phyloP scores from a whole-genome alignment of 192 early-diverging fungal species.

The Spinellus fusiger region DNA sequence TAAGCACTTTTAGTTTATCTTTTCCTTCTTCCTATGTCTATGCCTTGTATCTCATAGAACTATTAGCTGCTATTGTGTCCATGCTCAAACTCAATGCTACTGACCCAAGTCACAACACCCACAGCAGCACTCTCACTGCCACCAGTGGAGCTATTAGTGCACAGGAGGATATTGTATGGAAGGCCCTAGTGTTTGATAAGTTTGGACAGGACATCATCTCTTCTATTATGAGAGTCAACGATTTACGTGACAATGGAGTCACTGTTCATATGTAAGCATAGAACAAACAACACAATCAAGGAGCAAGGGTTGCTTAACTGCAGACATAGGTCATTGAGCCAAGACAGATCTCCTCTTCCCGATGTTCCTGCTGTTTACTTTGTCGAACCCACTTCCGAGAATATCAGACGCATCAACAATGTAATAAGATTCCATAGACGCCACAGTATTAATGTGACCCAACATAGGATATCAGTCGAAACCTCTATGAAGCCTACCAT shows the following conservation, averaged over 20 bases:
- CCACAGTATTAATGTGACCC: neutral
- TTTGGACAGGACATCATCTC: conserved; percentile 94
- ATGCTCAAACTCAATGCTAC: conserved; percentile 86
- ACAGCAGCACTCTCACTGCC: conserved; percentile 23
- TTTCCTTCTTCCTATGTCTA: neutral
- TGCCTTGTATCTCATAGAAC: too few species aligned
- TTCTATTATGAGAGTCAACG: conserved; percentile 92
- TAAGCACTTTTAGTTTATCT: neutral
- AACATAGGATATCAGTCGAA: conserved; percentile 75
- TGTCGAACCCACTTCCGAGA: conserved; percentile 83
- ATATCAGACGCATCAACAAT: conserved; percentile 72
- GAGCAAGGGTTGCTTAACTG: neutral
- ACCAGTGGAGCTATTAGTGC: conserved; percentile 14
- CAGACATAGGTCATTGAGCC: conserved; percentile 62
- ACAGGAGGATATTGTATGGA: conserved; percentile 79
- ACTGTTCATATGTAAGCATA: conserved; percentile 89
- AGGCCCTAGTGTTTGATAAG: conserved; percentile 92
- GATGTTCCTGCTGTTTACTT: conserved; percentile 99
- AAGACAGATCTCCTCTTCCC: conserved; percentile 81
- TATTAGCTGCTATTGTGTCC: conserved; percentile 66
- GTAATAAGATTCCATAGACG: conserved; percentile 33
- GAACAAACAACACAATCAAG: neutral
- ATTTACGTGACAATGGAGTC: conserved; percentile 91
- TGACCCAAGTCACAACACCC: conserved; percentile 24
- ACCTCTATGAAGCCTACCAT: conserved; percentile 94